Percentiles rank a stretch among this genome's conserved stretches.
These are phyloP conservation scores for Ailanthus altissimus DNA, from an alignment of 345 rosid genomes.

Conservation along the genomic window DNA sequence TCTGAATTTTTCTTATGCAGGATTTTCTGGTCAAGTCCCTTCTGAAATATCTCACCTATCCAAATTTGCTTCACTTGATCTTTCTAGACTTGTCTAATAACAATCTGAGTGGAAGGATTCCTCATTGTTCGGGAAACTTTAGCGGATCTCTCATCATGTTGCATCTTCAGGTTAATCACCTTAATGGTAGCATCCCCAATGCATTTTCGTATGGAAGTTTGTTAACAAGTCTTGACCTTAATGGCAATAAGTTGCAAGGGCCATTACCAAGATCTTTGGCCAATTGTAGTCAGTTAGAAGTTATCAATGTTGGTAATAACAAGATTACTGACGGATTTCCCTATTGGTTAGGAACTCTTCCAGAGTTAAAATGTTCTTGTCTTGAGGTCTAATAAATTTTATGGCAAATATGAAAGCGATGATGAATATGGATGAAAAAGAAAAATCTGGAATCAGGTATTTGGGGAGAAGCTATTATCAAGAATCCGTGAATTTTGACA, in stretches of 20 bases:
- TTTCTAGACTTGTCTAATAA: constrained; percentile 2
- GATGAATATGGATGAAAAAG: background rate
- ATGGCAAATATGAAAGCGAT: background rate
- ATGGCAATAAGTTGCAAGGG: background rate
- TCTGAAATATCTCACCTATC: constrained; percentile 18
- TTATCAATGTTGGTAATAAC: background rate
- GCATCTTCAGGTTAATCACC: background rate
- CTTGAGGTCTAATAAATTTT: background rate
- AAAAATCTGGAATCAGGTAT: too few species aligned
- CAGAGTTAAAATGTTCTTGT: background rate
- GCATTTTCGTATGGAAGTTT: background rate
- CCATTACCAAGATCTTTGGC: background rate
- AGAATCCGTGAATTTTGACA: background rate
- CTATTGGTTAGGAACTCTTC: background rate
- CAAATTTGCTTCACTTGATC: constrained; percentile 9
- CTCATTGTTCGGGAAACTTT: background rate
- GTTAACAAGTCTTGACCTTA: background rate
- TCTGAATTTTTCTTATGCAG: background rate
- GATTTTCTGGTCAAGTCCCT: constrained; percentile 16
- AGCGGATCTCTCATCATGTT: background rate
- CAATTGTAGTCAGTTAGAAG: background rate
- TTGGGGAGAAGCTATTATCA: too few species aligned
- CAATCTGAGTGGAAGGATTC: background rate
- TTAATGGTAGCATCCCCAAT: background rate
- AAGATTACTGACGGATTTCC: background rate